Base-by-base conservation (phyloP, 1,284 basidiomycete species). In the Hortiboletus rubellus region DNA sequence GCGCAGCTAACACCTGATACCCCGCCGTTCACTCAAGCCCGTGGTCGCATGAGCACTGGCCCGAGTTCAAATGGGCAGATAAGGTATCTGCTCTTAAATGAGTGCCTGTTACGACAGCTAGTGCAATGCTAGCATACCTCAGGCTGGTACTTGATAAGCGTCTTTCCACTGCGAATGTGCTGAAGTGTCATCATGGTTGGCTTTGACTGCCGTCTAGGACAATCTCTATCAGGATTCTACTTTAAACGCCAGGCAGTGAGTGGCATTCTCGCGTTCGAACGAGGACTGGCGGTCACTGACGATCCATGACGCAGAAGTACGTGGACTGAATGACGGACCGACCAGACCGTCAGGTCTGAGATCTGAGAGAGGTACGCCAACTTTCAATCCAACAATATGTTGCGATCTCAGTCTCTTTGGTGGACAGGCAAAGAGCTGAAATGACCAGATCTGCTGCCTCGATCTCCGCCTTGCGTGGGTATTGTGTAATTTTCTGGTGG, bases 101-200 rank as follows among this genome's bases (percentile, higher is more conserved):
- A 66, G 46, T 49, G 24, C 18, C 30, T 12, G 15, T 44, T 18
- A 22, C 43, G 44, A 42, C 24, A 30, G 15, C 18, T 40, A 17
- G 46, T 8, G 42, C 9, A 22, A 50, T 10, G 18, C 9, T 48
- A 24, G 44, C 38, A 46, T 44, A 65, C 55, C 47, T 27, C 27
- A 27, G 27, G 27, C 27, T 60, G 27, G 24, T 15, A 7, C 34
- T 50, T 11, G 7, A 31, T 15, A 8, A 12, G 5, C 6, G 11
- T 10, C 33, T 9, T 12, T 17, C 14, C 7, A n/a, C 37, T 24
- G 41, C 22, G 8, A 18, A 31, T 34, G 6, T 22, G 17, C 10
- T 17, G 37, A 15, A 6, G 36, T 34, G 1, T 14, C 17, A 11
- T 15, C 18, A 12, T 18, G 45, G n/a, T 37, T 31, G 31, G 15